Conservation (phyloP, 371 early-diverging fungal species). For the Rhizopus microsporus region DNA sequence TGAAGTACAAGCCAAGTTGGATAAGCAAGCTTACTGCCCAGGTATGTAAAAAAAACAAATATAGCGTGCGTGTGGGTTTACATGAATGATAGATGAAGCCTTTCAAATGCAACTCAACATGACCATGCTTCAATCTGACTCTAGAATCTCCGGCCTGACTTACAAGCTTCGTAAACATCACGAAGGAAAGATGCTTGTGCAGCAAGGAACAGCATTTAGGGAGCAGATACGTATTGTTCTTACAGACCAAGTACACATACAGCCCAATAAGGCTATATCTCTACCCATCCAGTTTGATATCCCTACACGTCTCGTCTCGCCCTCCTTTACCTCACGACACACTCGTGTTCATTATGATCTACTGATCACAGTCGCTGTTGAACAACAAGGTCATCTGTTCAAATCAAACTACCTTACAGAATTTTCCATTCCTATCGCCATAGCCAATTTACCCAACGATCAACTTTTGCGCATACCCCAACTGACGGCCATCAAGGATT, state of each 20-base stretch:
- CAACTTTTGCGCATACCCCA: conserved; percentile 37
- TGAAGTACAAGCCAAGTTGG: conserved; percentile 42
- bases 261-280: conserved; percentile 10
- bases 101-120: conserved; percentile 39
- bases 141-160: conserved; percentile 20
- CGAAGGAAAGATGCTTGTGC: conserved; percentile 41
- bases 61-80: background rate
- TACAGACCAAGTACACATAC: conserved; percentile 18
- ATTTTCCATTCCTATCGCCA: conserved; percentile 35
- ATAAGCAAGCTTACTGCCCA: conserved; percentile 44
- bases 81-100: conserved; percentile 26
- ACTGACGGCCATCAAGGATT: conserved; percentile 30
- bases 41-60: conserved; percentile 21
- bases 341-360: conserved; percentile 47
- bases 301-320: conserved; percentile 48
- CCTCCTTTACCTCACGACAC: conserved; percentile 45
- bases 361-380: conserved; percentile 29
- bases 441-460: conserved; percentile 40
- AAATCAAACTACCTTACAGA: conserved; percentile 29
- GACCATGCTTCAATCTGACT: conserved; percentile 32
- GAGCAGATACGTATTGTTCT: conserved; percentile 28
- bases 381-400: conserved; percentile 33
- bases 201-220: conserved; percentile 42
- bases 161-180: conserved; percentile 46
- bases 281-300: conserved; percentile 33